Base-by-base conservation (phyloP, 1,284 basidiomycete species). In the Takashimella tepidaria region DNA sequence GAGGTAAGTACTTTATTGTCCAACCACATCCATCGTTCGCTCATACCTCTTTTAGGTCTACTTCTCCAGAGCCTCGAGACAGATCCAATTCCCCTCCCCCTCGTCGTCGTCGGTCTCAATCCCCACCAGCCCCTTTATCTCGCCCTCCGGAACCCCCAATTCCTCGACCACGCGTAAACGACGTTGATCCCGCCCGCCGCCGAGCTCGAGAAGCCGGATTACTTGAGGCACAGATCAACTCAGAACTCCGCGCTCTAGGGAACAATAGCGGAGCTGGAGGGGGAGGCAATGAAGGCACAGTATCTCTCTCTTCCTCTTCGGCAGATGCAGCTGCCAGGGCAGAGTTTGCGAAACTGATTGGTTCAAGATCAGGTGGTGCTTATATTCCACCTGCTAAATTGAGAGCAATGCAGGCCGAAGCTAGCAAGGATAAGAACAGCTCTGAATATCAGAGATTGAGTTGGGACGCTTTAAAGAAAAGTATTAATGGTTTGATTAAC, bases 401-500 rank as follows among this genome's bases (percentile, higher is more conserved):
- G 45, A 84, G 90, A 49, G 93, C 93, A 1, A 80, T 99, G 74
- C 91, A 96, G 75, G 89, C 85, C 22, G 90, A 92, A 47, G 90
- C 79, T 10, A 77, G 83, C 11, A 80, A 83, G 57, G 92, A 98
- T 80, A 92, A 95, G 75, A 80, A 81, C 49, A 89, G 89, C 61
- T 70, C 87, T n/a, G 93, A 97, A 77, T 98, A 89, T 74, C 96
- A 98, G 76, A 82, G 95, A 19, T 79, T 99, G 63, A 90, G 89
- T 23, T 99, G 95, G 96, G 96, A 99, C 70, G 95, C 96, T 1
- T 79, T 99, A 57, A 86, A 93, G 70, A 99, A 99, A 78, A 91
- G 88, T 54, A 90, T 99, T 69, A 98, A 96, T 23, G 96, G 96
- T 89, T 87, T 98, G 64, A 95, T 98, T 80, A 99, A 99, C 81